Conservation (phyloP, 441 rosid genomes). For the Adansonia rubrostipa region DNA sequence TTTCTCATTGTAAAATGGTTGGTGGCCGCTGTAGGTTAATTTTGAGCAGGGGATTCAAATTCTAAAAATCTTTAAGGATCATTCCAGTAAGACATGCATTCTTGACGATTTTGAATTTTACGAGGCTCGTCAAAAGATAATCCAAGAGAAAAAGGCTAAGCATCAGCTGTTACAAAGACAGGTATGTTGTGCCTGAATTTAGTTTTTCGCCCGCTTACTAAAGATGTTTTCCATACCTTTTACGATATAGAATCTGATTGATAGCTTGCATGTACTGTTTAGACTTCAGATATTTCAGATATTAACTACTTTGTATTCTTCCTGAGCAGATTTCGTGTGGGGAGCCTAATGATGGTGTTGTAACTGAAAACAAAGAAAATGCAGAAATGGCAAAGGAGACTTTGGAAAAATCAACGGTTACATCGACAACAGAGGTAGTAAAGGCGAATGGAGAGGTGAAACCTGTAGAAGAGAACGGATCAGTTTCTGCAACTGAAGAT, state of each 20-base stretch:
- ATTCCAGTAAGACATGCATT: slow-evolving; percentile 72
- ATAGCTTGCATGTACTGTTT: slow-evolving; percentile 3
- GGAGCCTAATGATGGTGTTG: slow-evolving; percentile 28
- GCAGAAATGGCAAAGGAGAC: slow-evolving; percentile 31
- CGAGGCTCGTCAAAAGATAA: slow-evolving; percentile 74
- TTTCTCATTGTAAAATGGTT: slow-evolving; percentile 17
- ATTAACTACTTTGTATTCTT: neutral
- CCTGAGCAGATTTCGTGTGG: slow-evolving; percentile 52
- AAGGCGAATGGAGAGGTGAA: slow-evolving; percentile 47
- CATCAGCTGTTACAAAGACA: slow-evolving; percentile 69
- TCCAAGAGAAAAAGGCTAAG: slow-evolving; percentile 80
- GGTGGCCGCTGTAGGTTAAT: slow-evolving; percentile 53
- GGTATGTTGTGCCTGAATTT: slow-evolving; percentile 35
- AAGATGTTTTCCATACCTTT: neutral
- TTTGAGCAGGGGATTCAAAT: slow-evolving; percentile 70
- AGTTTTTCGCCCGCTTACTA: neutral
- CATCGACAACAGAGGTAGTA: slow-evolving; percentile 14
- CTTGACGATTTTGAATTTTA: slow-evolving; percentile 95
- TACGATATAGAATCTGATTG: neutral
- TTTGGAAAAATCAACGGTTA: slow-evolving; percentile 26
- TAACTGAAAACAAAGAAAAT: slow-evolving; percentile 31
- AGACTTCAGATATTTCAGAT: neutral
- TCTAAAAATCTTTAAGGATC: slow-evolving; percentile 72
- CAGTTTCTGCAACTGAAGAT: slow-evolving; percentile 31
- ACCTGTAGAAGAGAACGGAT: slow-evolving; percentile 40